A percentile compares a stretch with the other conserved stretches of the same genome.
phyloP scores from a whole-genome alignment of 495 filamentous ascomycete species.

The Daldinia concentrica region DNA sequence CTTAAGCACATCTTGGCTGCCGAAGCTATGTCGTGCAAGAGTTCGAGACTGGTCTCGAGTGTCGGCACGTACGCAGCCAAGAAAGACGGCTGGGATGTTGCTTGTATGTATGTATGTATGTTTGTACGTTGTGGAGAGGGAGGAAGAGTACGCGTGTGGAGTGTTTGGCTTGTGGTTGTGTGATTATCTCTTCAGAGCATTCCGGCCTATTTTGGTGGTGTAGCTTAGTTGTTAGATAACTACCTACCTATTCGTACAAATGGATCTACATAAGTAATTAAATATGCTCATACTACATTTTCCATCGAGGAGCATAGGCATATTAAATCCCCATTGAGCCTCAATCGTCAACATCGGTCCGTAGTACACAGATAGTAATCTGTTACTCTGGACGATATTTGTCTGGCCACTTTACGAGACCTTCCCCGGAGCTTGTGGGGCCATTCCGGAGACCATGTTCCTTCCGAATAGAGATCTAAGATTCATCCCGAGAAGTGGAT shows the following conservation, averaged over 20 bases:
- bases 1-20: constrained; percentile 37
- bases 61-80: constrained; percentile 1
- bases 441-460: not conserved
- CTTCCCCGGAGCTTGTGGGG: not conserved
- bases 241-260: too few relatives aligned
- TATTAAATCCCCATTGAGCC: not conserved
- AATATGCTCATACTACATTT: not conserved
- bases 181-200: not conserved
- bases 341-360: not conserved
- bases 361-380: not conserved
- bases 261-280: not conserved
- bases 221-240: too few relatives aligned
- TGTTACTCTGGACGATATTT: too few relatives aligned
- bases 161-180: not conserved
- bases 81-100: not conserved
- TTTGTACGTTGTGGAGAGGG: not conserved
- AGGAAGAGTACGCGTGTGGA: not conserved
- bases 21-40: constrained; percentile 42
- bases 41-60: constrained; percentile 1
- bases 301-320: not conserved
- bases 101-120: not conserved
- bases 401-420: not conserved
- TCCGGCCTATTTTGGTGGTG: too few relatives aligned
- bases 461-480: not conserved
- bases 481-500: not conserved